phyloP scores from a whole-genome alignment of 2,329 filamentous ascomycete genomes.

The Xylariaceae sp. region DNA sequence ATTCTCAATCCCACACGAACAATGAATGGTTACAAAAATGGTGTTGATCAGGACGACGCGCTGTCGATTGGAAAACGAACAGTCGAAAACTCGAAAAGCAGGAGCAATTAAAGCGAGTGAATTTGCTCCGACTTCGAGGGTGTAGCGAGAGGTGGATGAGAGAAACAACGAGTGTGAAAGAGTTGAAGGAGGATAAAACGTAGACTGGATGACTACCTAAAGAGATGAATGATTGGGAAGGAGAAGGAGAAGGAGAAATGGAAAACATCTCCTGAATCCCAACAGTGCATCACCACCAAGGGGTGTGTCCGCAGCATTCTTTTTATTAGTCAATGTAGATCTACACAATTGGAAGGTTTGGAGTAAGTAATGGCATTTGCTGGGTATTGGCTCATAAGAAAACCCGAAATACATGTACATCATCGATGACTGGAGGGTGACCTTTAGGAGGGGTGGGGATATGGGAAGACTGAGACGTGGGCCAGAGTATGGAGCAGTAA shows the following conservation, averaged over 20 bases:
- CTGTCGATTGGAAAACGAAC: constrained; percentile 21
- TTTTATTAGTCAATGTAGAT: not conserved
- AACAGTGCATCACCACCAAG: too few relatives aligned
- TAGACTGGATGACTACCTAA: constrained; percentile 6
- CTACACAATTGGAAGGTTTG: constrained; percentile 16
- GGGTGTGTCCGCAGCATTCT: constrained; percentile 13
- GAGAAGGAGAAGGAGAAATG: constrained; percentile 17
- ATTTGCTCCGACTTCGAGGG: constrained; percentile 31
- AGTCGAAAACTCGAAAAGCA: constrained; percentile 24
- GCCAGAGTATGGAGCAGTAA: too few relatives aligned
- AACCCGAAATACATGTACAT: too few relatives aligned
- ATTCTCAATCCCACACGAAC: constrained; percentile 9
- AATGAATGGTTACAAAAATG: constrained; percentile 23
- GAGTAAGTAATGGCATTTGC: not conserved
- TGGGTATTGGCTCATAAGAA: constrained; percentile 10
- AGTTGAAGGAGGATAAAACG: constrained; percentile 22
- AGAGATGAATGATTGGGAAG: constrained; percentile 10
- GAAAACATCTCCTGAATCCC: too few relatives aligned
- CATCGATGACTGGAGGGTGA: too few relatives aligned
- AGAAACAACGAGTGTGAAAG: constrained; percentile 33
- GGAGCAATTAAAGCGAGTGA: constrained; percentile 41
- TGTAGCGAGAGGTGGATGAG: constrained; percentile 23
- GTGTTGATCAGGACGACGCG: constrained; percentile 11
- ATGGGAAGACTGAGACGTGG: too few relatives aligned
- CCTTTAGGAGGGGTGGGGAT: too few relatives aligned